Conservation (phyloP, 176 grass and related monocot species). For the Bromus sterilis region DNA sequence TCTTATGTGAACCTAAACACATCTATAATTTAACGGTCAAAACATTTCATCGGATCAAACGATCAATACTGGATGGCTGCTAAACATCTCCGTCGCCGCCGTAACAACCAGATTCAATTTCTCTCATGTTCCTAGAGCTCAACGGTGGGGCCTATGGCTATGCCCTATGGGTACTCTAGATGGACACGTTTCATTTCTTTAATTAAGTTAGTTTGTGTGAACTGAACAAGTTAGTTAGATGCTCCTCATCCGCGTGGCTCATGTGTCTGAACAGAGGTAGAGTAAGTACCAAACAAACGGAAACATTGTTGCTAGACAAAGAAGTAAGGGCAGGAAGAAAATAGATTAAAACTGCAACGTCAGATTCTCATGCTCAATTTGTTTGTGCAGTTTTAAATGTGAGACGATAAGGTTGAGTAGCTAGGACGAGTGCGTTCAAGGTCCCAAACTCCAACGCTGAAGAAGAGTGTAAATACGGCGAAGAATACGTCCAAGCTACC, state of each 20-base stretch:
- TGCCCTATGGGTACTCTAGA: too few relatives aligned
- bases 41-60: background rate
- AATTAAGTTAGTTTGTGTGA: too few relatives aligned
- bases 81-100: background rate
- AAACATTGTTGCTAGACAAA: background rate
- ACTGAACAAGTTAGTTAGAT: background rate
- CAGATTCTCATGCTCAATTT: conserved; percentile 3
- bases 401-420: conserved; percentile 13
- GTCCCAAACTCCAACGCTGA: background rate
- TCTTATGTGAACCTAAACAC: too few relatives aligned
- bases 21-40: too few relatives aligned
- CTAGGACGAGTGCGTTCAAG: background rate
- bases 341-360: background rate
- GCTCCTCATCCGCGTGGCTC: background rate
- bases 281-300: background rate
- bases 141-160: too few relatives aligned
- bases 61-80: background rate
- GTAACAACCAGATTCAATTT: background rate
- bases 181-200: background rate
- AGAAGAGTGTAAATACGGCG: too few relatives aligned
- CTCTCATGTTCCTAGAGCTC: too few relatives aligned
- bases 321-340: background rate
- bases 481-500: too few relatives aligned
- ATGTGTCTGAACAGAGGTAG: background rate
- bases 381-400: background rate